Evolutionary conservation across 2,329 filamentous ascomycete genomes (phyloP).

Genomic region (Cytospora piceicola): DNA sequence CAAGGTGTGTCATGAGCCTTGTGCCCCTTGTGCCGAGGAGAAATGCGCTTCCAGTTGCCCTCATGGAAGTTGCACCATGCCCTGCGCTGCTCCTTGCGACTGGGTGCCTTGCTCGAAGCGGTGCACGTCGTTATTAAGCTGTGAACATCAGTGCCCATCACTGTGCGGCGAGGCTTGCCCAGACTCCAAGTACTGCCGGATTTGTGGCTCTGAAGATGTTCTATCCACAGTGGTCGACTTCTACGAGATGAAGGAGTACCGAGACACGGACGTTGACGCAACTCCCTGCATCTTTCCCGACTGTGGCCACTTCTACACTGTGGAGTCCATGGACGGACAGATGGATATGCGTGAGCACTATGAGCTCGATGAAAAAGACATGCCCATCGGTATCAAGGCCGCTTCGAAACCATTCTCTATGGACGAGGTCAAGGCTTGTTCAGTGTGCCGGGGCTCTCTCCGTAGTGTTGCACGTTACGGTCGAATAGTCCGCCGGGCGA

Average conservation of each 20-base stretch:
- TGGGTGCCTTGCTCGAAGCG: constrained; percentile 66
- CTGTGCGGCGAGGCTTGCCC: constrained; percentile 69
- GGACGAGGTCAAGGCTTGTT: constrained; percentile 56
- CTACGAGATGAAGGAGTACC: constrained; percentile 57
- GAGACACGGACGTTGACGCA: constrained; percentile 60
- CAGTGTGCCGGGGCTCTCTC: constrained; percentile 62
- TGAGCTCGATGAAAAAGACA: constrained; percentile 42
- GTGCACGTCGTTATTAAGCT: constrained; percentile 57
- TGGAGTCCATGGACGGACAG: constrained; percentile 62
- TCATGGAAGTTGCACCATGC: constrained; percentile 49
- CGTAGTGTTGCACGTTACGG: constrained; percentile 64
- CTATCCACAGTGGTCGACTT: constrained; percentile 59
- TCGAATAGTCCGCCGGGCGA: constrained; percentile 60
- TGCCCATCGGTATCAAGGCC: constrained; percentile 41
- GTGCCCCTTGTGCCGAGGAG: constrained; percentile 61
- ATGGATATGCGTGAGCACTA: constrained; percentile 60
- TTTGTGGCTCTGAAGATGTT: constrained; percentile 51
- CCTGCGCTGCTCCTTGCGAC: constrained; percentile 70
- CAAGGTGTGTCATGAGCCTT: constrained; percentile 62
- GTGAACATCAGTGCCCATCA: constrained; percentile 66
- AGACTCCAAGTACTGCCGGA: constrained; percentile 55
- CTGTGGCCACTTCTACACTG: constrained; percentile 67
- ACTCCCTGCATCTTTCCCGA: constrained; percentile 64
- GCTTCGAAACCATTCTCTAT: constrained; percentile 53
- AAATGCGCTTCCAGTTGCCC: constrained; percentile 51